These are phyloP conservation scores for Trichophyton mentagrophytes DNA, from an alignment of 2,329 filamentous ascomycete species.

Conservation along the genomic window DNA sequence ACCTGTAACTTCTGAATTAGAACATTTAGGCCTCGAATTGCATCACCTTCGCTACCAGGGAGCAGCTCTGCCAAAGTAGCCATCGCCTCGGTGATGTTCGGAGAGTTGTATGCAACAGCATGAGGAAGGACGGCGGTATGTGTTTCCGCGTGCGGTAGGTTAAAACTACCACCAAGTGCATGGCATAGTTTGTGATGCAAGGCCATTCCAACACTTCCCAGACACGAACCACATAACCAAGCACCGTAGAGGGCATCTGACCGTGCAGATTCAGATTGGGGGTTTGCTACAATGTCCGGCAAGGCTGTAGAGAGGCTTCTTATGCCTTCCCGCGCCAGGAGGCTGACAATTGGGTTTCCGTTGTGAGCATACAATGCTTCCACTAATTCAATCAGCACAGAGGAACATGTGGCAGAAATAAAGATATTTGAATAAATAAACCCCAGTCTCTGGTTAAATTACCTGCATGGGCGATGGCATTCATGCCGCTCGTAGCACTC, in stretches of 20 bases:
- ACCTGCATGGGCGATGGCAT: slow-evolving; percentile 53
- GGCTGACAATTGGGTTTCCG: slow-evolving; percentile 46
- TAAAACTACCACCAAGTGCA: slow-evolving; percentile 50
- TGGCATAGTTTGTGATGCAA: slow-evolving; percentile 59
- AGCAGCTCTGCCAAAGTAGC: slow-evolving; percentile 40
- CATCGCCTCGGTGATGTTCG: slow-evolving; percentile 42
- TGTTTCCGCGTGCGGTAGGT: slow-evolving; percentile 52
- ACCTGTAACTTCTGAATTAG: slow-evolving; percentile 43
- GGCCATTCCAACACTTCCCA: slow-evolving; percentile 49
- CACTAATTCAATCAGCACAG: slow-evolving; percentile 25
- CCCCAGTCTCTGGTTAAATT: slow-evolving; percentile 7
- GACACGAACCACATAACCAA: slow-evolving; percentile 50
- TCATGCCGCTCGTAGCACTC: slow-evolving; percentile 48
- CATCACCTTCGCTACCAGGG: slow-evolving; percentile 46
- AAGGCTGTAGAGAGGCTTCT: slow-evolving; percentile 42
- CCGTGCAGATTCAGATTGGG: slow-evolving; percentile 36
- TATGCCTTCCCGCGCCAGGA: slow-evolving; percentile 48
- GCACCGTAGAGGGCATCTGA: slow-evolving; percentile 48
- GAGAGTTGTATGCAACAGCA: slow-evolving; percentile 50
- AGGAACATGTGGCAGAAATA: background rate
- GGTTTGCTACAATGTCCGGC: slow-evolving; percentile 39
- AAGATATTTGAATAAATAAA: background rate
- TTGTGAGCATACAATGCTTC: slow-evolving; percentile 52
- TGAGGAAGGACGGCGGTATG: slow-evolving; percentile 53
- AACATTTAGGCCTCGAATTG: slow-evolving; percentile 44